Evolutionary conservation across 2,329 filamentous ascomycete species (phyloP), one percentile per base, ranked within the genome.

Genomic region (Elsinoe necatrix): DNA sequence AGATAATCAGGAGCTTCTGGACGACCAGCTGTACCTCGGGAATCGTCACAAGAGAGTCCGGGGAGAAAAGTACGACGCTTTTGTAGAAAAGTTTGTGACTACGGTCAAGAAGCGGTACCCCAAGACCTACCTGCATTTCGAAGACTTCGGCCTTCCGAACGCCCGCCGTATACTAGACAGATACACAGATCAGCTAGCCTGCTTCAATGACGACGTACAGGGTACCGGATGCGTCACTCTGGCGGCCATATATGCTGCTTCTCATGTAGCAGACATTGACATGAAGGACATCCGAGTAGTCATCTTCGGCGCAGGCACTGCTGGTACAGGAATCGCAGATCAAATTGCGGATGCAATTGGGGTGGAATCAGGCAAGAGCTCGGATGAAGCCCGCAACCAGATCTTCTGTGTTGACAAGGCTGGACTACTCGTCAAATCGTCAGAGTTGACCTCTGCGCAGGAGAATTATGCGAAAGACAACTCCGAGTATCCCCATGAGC

Each of bases 121-220:
- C 0, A 83, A 79, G 45, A 89, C 90, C 0, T 92, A 91, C 63
- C 85, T 95, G 18, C 89, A 95, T 65, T 95, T 95, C 66, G 67
- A 95, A 65, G 90, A 95, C 66, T 95, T 95, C 72, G 89, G 89
- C 0, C 72, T 95, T 0, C 70, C 70, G 1, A 95, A 95, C 64
- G 87, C 88, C 0, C 78, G 86, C 27, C 80, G 87, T 2, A 80
- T 95, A 1, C 76, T 95, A 0, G 87, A 95, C 59, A 80, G 77
- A 34, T 95, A 93, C 64, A 80, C 85, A 0, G 77, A 84, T 0
- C 66, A 86, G 51, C 84, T 92, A 6, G 78, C 89, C 0, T 95
- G 89, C 68, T 95, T 95, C 76, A 95, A 95, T 65, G 90, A 95
- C 58, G 89, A 95, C 67, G 84, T 95, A 0, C 89, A 95, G 69